A percentile compares a stretch with the other conserved stretches of the same genome.
Evolutionary conservation across 371 early-diverging fungal genomes (phyloP).

Genomic region (Actinomortierella ambigua): DNA sequence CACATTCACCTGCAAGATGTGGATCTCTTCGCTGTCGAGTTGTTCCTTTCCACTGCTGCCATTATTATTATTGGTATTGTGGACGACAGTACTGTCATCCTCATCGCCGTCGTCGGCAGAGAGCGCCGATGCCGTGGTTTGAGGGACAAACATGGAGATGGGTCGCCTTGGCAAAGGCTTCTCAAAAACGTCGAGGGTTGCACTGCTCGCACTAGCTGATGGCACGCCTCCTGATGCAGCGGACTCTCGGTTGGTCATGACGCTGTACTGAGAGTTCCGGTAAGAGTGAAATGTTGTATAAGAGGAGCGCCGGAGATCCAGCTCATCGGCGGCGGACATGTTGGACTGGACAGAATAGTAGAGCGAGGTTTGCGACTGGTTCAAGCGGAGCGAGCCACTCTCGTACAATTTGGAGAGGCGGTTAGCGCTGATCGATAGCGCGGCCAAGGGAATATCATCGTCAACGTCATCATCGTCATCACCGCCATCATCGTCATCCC

Average conservation of each 20-base stretch:
- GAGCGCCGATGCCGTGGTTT: not conserved
- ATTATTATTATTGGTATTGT: too few species aligned
- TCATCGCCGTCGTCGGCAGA: not conserved
- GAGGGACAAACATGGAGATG: constrained; percentile 23
- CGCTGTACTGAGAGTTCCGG: too few species aligned
- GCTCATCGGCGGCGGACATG: constrained; percentile 25
- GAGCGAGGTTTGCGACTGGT: constrained; percentile 22
- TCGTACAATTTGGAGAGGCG: constrained; percentile 32
- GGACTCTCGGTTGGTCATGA: too few species aligned
- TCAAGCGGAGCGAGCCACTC: constrained; percentile 13
- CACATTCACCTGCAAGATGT: too few species aligned
- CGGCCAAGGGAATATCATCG: constrained; percentile 9
- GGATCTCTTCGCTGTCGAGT: too few species aligned
- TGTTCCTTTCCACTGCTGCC: too few species aligned
- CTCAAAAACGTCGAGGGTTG: constrained; percentile 2
- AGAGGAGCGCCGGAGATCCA: too few species aligned
- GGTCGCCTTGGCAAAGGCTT: constrained; percentile 23
- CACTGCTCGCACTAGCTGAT: not conserved
- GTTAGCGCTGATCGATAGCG: constrained; percentile 14
- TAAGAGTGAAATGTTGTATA: too few species aligned
- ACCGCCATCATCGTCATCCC: constrained; percentile 15
- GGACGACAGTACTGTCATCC: not conserved
- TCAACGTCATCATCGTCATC: constrained; percentile 32
- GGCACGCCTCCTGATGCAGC: not conserved
- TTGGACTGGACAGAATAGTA: constrained; percentile 22